phyloP scores from a whole-genome alignment of 2,329 filamentous ascomycete genomes.

The Fusarium albosuccineum region DNA sequence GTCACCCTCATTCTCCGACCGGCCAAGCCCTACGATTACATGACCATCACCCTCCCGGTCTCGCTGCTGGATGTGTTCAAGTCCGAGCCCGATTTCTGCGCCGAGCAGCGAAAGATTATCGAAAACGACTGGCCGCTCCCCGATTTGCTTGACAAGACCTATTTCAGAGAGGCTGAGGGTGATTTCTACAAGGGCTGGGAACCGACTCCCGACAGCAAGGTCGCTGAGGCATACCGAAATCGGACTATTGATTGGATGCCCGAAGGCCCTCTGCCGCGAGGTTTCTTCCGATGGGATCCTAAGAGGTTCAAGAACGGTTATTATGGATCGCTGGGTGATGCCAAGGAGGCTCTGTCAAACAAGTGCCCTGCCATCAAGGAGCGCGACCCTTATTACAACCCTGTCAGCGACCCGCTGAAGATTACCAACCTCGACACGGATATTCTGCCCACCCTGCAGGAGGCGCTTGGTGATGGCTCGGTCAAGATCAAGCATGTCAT shows the following conservation, averaged over 20 bases:
- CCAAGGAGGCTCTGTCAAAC: constrained; percentile 18
- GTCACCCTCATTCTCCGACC: constrained; percentile 45
- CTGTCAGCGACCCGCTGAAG: constrained; percentile 56
- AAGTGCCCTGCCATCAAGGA: constrained; percentile 35
- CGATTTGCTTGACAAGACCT: constrained; percentile 40
- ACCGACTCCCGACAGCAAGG: constrained; percentile 41
- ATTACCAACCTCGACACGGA: constrained; percentile 56
- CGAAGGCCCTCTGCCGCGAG: constrained; percentile 37
- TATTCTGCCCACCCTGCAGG: constrained; percentile 47
- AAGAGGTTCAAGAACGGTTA: constrained; percentile 42
- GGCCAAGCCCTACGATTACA: constrained; percentile 49
- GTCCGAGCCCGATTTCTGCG: constrained; percentile 44
- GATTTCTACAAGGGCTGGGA: constrained; percentile 53
- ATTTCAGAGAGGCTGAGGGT: constrained; percentile 46
- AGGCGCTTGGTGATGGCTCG: constrained; percentile 41
- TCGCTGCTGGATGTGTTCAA: constrained; percentile 49
- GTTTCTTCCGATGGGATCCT: constrained; percentile 49
- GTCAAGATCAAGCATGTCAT: constrained; percentile 60
- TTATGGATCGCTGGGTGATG: constrained; percentile 27
- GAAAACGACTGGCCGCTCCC: constrained; percentile 50
- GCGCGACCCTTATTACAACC: constrained; percentile 53
- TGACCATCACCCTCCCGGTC: constrained; percentile 50
- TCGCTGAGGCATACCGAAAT: constrained; percentile 45
- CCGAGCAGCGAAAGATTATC: constrained; percentile 39
- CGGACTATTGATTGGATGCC: constrained; percentile 48